These are phyloP conservation scores for Trametes cingulata DNA, from an alignment of 768 basidiomycete species.

Conservation along the genomic window DNA sequence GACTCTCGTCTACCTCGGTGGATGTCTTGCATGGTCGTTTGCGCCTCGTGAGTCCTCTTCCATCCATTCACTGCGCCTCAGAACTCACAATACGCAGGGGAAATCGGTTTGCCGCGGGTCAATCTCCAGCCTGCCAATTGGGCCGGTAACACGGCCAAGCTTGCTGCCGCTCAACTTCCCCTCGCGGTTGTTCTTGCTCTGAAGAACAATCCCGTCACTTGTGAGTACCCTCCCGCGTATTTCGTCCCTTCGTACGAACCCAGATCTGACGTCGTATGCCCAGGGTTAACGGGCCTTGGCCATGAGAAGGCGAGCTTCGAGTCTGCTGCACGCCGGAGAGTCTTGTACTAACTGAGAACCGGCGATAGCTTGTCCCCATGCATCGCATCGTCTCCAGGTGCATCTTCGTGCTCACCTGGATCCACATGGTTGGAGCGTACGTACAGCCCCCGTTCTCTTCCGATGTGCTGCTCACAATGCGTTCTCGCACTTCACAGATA, in stretches of 20 bases:
- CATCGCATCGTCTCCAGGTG: slow-evolving; percentile 47
- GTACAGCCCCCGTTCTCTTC: not conserved
- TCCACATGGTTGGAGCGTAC: slow-evolving; percentile 40
- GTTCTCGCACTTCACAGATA: slow-evolving; percentile 2
- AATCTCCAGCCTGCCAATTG: slow-evolving; percentile 22
- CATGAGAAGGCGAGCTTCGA: slow-evolving; percentile 44
- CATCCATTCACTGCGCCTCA: too few relatives aligned
- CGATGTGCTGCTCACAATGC: not conserved
- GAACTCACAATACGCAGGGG: not conserved
- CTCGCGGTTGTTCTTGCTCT: slow-evolving; percentile 52
- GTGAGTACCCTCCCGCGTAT: slow-evolving; percentile 1
- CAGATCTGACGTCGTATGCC: not conserved
- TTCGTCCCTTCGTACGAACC: too few relatives aligned
- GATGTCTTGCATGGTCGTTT: slow-evolving; percentile 33
- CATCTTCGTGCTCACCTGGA: slow-evolving; percentile 45
- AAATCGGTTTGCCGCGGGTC: not conserved
- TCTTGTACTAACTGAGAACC: not conserved
- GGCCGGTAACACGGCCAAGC: slow-evolving; percentile 37
- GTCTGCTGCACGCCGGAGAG: not conserved
- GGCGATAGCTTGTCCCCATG: slow-evolving; percentile 39
- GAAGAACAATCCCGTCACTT: slow-evolving; percentile 56
- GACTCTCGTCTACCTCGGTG: slow-evolving; percentile 29
- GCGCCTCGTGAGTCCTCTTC: slow-evolving; percentile 28
- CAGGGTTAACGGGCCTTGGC: slow-evolving; percentile 53
- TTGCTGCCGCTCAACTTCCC: slow-evolving; percentile 49